These are phyloP conservation scores for Astrothelium subdiscretum DNA, from an alignment of 495 filamentous ascomycete genomes.

Conservation along the genomic window DNA sequence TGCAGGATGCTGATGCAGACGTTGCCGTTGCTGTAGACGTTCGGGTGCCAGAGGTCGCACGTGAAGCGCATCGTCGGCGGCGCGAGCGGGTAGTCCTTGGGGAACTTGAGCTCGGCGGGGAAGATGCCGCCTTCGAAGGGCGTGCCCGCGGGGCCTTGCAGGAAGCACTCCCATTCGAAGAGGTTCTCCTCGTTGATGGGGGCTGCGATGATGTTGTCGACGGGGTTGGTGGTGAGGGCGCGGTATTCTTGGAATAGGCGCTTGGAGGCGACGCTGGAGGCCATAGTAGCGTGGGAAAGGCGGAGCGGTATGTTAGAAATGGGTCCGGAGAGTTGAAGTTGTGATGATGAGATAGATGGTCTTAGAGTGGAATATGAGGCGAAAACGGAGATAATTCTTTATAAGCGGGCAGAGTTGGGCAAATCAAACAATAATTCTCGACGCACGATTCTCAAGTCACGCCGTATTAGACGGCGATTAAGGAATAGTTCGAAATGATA, in stretches of 20 bases:
- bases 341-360: too few relatives aligned
- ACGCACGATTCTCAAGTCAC: too few relatives aligned
- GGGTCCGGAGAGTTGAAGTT: neutral
- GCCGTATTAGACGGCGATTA: too few relatives aligned
- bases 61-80: slow-evolving; percentile 92
- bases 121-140: slow-evolving; percentile 94
- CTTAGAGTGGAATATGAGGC: neutral
- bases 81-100: slow-evolving; percentile 86
- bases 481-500: too few relatives aligned
- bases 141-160: slow-evolving; percentile 88
- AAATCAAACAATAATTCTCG: too few relatives aligned
- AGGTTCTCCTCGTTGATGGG: slow-evolving; percentile 91
- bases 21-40: slow-evolving; percentile 82
- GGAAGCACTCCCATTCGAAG: slow-evolving; percentile 91
- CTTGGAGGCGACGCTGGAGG: slow-evolving; percentile 55
- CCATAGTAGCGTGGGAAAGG: neutral
- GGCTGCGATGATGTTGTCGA: slow-evolving; percentile 90
- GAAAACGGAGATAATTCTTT: too few relatives aligned
- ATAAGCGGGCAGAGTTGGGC: neutral
- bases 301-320: neutral
- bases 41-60: slow-evolving; percentile 91
- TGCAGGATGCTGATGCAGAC: slow-evolving; percentile 99
- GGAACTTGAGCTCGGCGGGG: slow-evolving; percentile 87
- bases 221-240: slow-evolving; percentile 67
- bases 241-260: slow-evolving; percentile 97